Conservation (phyloP, 495 filamentous ascomycete genomes). For the Penicillium odoratum region DNA sequence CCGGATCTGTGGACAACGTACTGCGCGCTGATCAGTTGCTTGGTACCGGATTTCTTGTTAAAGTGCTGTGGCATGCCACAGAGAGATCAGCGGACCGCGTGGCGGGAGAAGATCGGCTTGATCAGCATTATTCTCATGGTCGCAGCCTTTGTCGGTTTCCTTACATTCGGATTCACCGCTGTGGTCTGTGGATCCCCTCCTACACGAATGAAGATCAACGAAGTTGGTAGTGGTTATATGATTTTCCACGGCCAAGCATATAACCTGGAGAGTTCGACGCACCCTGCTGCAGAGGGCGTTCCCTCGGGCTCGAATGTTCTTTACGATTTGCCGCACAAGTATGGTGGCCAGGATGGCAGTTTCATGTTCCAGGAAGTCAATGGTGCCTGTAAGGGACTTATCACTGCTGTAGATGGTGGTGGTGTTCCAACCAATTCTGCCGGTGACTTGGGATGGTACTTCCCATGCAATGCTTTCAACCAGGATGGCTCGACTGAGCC, state of each 20-base stretch:
- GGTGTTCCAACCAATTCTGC: slow-evolving; percentile 74
- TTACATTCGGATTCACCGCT: slow-evolving; percentile 95
- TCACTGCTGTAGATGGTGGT: slow-evolving; percentile 67
- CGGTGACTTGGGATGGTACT: slow-evolving; percentile 91
- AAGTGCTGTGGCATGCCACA: slow-evolving; percentile 84
- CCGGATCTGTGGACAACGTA: slow-evolving; percentile 95
- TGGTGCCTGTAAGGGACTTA: slow-evolving; percentile 90
- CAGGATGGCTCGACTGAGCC: slow-evolving; percentile 84
- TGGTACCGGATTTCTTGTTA: slow-evolving; percentile 84
- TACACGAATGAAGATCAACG: slow-evolving; percentile 73
- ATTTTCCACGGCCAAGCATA: slow-evolving; percentile 94
- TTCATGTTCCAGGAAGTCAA: slow-evolving; percentile 99
- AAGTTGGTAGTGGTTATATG: slow-evolving; percentile 81
- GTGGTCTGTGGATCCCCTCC: slow-evolving; percentile 74
- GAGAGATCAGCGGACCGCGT: slow-evolving; percentile 87
- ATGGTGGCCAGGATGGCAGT: slow-evolving; percentile 87
- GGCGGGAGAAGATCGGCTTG: slow-evolving; percentile 98
- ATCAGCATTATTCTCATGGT: slow-evolving; percentile 90
- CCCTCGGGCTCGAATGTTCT: slow-evolving; percentile 68
- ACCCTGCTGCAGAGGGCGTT: slow-evolving; percentile 80
- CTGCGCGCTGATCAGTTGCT: slow-evolving; percentile 90
- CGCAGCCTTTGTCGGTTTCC: slow-evolving; percentile 86
- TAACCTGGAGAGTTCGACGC: slow-evolving; percentile 69
- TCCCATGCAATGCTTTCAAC: slow-evolving; percentile 87
- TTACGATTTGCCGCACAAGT: slow-evolving; percentile 75